Percentiles rank a stretch among this genome's conserved stretches.
Evolutionary conservation across 2,329 filamentous ascomycete species (phyloP).

Genomic region (Phaeosphaeria sp.): DNA sequence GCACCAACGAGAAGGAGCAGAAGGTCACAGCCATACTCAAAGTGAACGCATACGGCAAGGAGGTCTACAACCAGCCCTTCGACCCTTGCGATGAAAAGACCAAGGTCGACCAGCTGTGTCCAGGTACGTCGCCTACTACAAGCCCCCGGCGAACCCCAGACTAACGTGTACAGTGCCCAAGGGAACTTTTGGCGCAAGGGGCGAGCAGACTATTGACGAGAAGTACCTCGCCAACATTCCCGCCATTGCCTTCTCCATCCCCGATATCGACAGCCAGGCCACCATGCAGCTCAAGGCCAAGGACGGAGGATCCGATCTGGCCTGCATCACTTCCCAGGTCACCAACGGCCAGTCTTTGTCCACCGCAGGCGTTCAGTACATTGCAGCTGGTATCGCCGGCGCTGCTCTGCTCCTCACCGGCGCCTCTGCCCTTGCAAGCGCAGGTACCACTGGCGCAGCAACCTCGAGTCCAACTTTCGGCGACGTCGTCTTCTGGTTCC

Average conservation of each 20-base stretch:
- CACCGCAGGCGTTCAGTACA: constrained; percentile 78
- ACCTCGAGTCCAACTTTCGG: constrained; percentile 82
- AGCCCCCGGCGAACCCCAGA: background rate
- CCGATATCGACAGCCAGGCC: constrained; percentile 86
- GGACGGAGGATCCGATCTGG: constrained; percentile 68
- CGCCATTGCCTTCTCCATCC: constrained; percentile 85
- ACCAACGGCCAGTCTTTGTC: constrained; percentile 85
- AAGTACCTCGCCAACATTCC: constrained; percentile 79
- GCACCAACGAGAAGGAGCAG: constrained; percentile 73
- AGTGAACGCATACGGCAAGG: constrained; percentile 82
- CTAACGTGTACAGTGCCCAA: constrained; percentile 66
- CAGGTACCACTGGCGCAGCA: constrained; percentile 59
- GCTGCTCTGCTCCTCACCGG: constrained; percentile 78
- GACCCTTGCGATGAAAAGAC: constrained; percentile 77
- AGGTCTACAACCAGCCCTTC: constrained; percentile 80
- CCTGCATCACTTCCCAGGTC: constrained; percentile 82
- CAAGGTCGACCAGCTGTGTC: constrained; percentile 78
- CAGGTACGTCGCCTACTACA: constrained; percentile 62
- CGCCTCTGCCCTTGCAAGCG: constrained; percentile 68
- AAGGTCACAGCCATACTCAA: constrained; percentile 80
- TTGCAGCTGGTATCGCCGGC: constrained; percentile 84
- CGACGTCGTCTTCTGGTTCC: constrained; percentile 88
- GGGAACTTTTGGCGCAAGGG: constrained; percentile 75
- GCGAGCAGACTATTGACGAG: constrained; percentile 73
- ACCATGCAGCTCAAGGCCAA: constrained; percentile 74